Base-by-base conservation (phyloP, 306 rosid species). In the Psophocarpus tetragonolobus region DNA sequence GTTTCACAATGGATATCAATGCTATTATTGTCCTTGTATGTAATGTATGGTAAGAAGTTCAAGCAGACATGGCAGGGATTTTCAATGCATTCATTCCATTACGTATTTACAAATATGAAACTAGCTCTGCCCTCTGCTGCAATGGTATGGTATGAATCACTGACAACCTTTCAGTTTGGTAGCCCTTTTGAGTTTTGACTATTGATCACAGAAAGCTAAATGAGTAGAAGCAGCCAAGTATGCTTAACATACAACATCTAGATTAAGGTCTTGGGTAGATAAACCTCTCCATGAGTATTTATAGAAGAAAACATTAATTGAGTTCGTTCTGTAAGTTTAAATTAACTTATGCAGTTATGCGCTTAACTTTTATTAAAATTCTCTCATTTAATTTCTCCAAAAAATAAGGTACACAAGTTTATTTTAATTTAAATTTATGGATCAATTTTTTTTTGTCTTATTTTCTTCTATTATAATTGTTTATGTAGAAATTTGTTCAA, bases 81-180 rank as follows among this genome's bases (percentile, higher is more conserved):
- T 84, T 92, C 98, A 18, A n/a, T 32, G 12, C 83, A 87, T n/a
- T 82, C 93, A 3, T 81, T 90, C 38, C 4, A 36, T 66, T 81
- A 80, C 4, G 42, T 94, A 32, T 11, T 87, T 4, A 41, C 78
- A 5, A 78, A 79, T 80, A 71, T 94, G 51, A 94, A 85, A 85
- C 88, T 94, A 8, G 89, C 96, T 60, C 54, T 94, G 33, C 91
- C 96, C 18, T 94, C 96, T 29, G 93, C 91, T 3, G 88, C 91
- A 45, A 92, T 89, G 97, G 86, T 90, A 21, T 92, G 98, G 94
- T 90, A 80, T 85, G 92, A 67, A 11, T 39, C 53, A 48, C 81
- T 44, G 26, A 51, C 62, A 1, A 53, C 39, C 72, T 57, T 20
- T 58, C 30, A 21, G 27, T 70, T 67, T 2, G 39, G 27, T 44